These are phyloP conservation scores for Phyllosticta paracitricarpa DNA, from an alignment of 2,329 filamentous ascomycete species.

Conservation along the genomic window DNA sequence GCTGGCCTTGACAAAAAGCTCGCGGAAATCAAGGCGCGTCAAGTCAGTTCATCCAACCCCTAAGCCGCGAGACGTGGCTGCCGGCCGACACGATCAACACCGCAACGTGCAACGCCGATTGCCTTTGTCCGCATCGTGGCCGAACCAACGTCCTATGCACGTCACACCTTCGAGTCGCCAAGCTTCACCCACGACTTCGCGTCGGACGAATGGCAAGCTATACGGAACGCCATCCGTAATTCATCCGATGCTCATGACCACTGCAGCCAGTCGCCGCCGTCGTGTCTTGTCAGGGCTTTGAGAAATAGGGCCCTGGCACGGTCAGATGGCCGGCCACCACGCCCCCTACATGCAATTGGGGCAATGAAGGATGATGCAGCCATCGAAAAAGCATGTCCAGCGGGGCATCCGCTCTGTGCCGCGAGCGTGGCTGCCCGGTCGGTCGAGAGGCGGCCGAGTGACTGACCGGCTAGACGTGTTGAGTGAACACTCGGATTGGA, in stretches of 20 bases:
- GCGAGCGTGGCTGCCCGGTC: not conserved
- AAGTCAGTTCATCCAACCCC: not conserved
- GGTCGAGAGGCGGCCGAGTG: not conserved
- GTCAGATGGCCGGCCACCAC: not conserved
- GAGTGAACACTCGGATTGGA: not conserved
- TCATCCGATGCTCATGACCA: not conserved
- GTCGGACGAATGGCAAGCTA: not conserved
- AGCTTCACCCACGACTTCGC: not conserved
- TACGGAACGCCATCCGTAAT: not conserved
- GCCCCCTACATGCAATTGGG: not conserved
- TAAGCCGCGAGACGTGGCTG: not conserved
- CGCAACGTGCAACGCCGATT: not conserved
- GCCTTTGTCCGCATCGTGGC: not conserved
- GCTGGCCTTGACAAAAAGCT: slow-evolving; percentile 49
- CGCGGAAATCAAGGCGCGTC: slow-evolving; percentile 27
- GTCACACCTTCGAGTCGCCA: not conserved
- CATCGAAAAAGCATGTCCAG: not conserved
- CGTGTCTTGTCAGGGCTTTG: not conserved
- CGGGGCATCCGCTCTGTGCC: not conserved
- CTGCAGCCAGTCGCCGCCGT: not conserved
- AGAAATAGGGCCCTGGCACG: not conserved
- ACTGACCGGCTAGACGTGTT: not conserved
- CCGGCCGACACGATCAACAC: not conserved
- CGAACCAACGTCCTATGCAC: not conserved
- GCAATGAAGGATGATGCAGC: not conserved